Percentiles rank a stretch among this genome's conserved stretches.
phyloP scores from a whole-genome alignment of 768 basidiomycete genomes.

The Daedalea quercina region DNA sequence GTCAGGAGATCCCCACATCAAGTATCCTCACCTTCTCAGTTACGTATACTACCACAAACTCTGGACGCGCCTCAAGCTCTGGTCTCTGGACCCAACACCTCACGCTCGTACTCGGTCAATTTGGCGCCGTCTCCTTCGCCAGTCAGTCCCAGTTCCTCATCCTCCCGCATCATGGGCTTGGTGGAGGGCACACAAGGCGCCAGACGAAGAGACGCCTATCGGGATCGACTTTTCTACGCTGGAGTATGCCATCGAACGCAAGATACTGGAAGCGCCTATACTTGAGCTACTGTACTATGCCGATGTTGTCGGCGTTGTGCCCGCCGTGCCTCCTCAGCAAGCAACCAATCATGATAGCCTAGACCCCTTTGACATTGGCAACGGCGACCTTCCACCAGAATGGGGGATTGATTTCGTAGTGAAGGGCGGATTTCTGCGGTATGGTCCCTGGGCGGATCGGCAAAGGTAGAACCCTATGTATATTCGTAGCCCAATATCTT shows the following conservation, averaged over 20 bases:
- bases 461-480: constrained; percentile 51
- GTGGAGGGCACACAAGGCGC: constrained; percentile 24
- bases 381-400: constrained; percentile 83
- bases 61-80: constrained; percentile 45
- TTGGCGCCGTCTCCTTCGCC: neutral
- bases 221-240: constrained; percentile 48
- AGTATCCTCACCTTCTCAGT: constrained; percentile 27
- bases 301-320: constrained; percentile 78
- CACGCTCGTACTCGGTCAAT: neutral
- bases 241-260: constrained; percentile 88
- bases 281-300: constrained; percentile 84
- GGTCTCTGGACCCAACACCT: constrained; percentile 5
- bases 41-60: constrained; percentile 38
- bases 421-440: constrained; percentile 67
- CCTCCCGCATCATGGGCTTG: constrained; percentile 18
- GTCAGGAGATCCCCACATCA: constrained; percentile 22
- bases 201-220: constrained; percentile 48
- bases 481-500: neutral
- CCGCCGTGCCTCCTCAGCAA: constrained; percentile 25
- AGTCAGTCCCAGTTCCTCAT: constrained; percentile 9
- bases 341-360: constrained; percentile 25
- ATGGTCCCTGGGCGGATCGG: constrained; percentile 96
- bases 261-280: constrained; percentile 67
- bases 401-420: constrained; percentile 89
- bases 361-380: constrained; percentile 68